phyloP scores from a whole-genome alignment of 345 rosid species.

The Lepidium didymum region DNA sequence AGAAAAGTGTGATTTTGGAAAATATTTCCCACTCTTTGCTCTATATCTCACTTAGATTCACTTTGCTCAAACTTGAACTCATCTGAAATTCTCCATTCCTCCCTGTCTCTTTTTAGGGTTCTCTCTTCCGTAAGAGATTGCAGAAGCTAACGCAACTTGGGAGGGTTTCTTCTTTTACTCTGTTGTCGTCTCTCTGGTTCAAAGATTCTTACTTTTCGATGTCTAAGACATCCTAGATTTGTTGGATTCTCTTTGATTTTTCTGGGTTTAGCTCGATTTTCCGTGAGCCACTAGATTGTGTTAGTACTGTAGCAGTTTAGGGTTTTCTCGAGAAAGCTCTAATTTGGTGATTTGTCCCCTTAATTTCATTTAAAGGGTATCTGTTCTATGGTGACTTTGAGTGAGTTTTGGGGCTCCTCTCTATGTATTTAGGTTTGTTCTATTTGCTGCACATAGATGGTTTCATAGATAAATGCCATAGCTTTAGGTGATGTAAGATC shows the following conservation, averaged over 20 bases:
- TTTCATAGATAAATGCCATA: constrained; percentile 21
- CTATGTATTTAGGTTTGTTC: constrained; percentile 16
- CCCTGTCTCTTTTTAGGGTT: constrained; percentile 23
- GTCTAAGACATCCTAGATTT: constrained; percentile 12
- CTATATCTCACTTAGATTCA: constrained; percentile 27
- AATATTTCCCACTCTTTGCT: constrained; percentile 19
- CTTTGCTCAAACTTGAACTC: constrained; percentile 28
- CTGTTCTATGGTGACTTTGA: constrained; percentile 10
- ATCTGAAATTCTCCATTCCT: constrained; percentile 9
- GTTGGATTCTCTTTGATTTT: constrained; percentile 8
- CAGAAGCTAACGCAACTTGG: background rate
- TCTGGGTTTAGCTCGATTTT: constrained; percentile 36
- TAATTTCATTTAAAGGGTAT: constrained; percentile 3
- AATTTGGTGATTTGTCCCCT: background rate
- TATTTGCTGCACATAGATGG: constrained; percentile 21
- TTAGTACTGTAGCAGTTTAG: background rate
- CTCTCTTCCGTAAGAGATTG: background rate
- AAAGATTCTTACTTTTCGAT: constrained; percentile 9
- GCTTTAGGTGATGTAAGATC: constrained; percentile 30
- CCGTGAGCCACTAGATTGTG: constrained; percentile 21
- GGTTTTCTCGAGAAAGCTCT: constrained; percentile 19
- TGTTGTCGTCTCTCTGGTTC: background rate
- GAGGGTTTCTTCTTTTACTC: background rate
- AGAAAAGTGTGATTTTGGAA: constrained; percentile 38
- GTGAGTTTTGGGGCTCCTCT: constrained; percentile 8